These are phyloP conservation scores for Trametes cinnabarina DNA, from an alignment of 768 basidiomycete species.

Conservation along the genomic window DNA sequence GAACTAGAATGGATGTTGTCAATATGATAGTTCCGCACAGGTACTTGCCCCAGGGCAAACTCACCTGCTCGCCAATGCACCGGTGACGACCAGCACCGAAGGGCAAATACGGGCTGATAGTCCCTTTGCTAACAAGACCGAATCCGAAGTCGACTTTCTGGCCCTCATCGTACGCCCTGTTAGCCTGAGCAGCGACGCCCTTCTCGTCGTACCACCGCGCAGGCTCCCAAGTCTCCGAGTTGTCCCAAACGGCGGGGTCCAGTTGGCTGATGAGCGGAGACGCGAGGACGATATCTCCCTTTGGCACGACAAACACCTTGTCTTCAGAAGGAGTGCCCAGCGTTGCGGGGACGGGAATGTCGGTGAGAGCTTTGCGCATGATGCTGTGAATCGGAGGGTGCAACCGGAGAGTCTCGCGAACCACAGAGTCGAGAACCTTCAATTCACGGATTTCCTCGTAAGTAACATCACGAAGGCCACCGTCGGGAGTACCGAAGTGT, in stretches of 20 bases:
- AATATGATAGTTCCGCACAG: background rate
- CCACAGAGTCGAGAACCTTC: slow-evolving; percentile 81
- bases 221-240: slow-evolving; percentile 73
- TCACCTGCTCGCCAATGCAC: slow-evolving; percentile 76
- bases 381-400: slow-evolving; percentile 97
- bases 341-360: slow-evolving; percentile 77
- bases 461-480: slow-evolving; percentile 72
- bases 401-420: slow-evolving; percentile 89
- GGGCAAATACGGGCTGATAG: slow-evolving; percentile 93
- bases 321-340: slow-evolving; percentile 78
- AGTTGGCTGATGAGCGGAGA: slow-evolving; percentile 85
- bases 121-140: slow-evolving; percentile 93
- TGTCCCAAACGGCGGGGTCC: slow-evolving; percentile 81
- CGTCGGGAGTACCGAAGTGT: slow-evolving; percentile 75
- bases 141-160: slow-evolving; percentile 97
- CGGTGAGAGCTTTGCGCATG: slow-evolving; percentile 87
- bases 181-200: slow-evolving; percentile 78
- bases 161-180: slow-evolving; percentile 70
- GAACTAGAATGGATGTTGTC: slow-evolving; percentile 57
- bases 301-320: slow-evolving; percentile 78
- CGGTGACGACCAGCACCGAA: slow-evolving; percentile 97
- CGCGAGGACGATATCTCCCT: slow-evolving; percentile 87
- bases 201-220: slow-evolving; percentile 82
- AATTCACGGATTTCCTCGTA: slow-evolving; percentile 85
- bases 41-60: slow-evolving; percentile 15